Evolutionary conservation across 345 rosid species (phyloP), one percentile per base, ranked within the genome.

Genomic region (Salix koriyanagi): DNA sequence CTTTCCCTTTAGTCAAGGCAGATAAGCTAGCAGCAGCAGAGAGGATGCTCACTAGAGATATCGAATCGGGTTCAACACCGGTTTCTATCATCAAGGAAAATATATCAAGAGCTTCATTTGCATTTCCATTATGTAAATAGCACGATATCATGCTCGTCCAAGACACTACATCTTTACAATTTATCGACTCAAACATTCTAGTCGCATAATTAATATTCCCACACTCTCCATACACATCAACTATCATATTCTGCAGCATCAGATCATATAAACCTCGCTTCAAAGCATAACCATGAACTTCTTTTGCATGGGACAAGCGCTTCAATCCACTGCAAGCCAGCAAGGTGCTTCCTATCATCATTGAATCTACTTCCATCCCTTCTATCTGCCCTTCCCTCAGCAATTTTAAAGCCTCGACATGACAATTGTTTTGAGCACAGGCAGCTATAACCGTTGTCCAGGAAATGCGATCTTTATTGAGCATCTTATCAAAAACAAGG

Each of bases 81-180:
- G 88, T 70, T 74, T 88, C 84, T 42, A 73, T 87, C 94, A 89
- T 89, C 4, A 76, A 71, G 76, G 73, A 80, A 79, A 86, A 90
- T 44, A 82, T 73, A 73, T 75, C 84, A 76, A 91, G 79, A 80
- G 97, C 97, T 83, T 89, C 90, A 74, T 76, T 84, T 70, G 89
- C 82, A n/a, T 83, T 78, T 69, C 92, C 90, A 76, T 86, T 87
- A 64, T 79, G 87, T 77, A 79, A 89, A 84, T 87, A 88, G 46
- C 90, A 87, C 36, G 94, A 91, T 69, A 94, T 88, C 88, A 91
- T 86, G 95, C 95, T 92, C 62, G 97, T 94, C 98, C 97, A 94
- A 70, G 97, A 89, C 70, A 92, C 90, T 54, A 85, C 79, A 88
- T 95, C 96, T 82, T 91, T 89, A n/a, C 69, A 54, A 80, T 86